Percentiles rank a stretch among this genome's conserved stretches.
Evolutionary conservation across 306 rosid species (phyloP).

Genomic region (Trifolium fragiferum): DNA sequence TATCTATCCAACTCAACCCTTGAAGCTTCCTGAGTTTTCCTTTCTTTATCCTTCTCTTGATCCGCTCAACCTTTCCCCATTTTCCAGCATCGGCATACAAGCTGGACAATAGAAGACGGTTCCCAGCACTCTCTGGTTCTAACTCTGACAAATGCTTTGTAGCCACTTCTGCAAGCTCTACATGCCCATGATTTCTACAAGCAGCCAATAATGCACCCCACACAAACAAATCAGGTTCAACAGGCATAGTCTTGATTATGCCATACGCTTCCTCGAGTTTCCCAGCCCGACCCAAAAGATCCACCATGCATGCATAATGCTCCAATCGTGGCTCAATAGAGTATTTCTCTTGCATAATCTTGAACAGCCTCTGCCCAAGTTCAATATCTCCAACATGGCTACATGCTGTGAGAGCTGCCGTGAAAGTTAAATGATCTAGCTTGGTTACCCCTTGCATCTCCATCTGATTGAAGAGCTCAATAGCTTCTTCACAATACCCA

Average conservation of each 20-base stretch:
- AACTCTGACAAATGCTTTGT: constrained; percentile 67
- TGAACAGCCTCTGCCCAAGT: constrained; percentile 67
- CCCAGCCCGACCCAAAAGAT: constrained; percentile 80
- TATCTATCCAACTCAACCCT: constrained; percentile 89
- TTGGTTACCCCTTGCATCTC: constrained; percentile 56
- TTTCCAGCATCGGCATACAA: constrained; percentile 76
- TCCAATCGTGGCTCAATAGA: constrained; percentile 70
- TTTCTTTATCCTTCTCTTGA: constrained; percentile 70
- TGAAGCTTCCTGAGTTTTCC: constrained; percentile 63
- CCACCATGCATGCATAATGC: constrained; percentile 89
- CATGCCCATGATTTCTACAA: constrained; percentile 72
- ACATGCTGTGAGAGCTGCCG: constrained; percentile 77
- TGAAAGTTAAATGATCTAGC: constrained; percentile 74
- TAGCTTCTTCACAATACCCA: constrained; percentile 70
- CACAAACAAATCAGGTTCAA: constrained; percentile 79
- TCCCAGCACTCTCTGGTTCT: constrained; percentile 82
- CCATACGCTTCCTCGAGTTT: constrained; percentile 62
- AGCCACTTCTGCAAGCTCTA: constrained; percentile 79
- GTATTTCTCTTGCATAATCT: constrained; percentile 68
- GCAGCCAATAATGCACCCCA: constrained; percentile 95
- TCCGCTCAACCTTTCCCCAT: constrained; percentile 73
- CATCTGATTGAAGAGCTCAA: constrained; percentile 74
- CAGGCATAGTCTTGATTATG: constrained; percentile 71
- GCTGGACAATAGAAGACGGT: constrained; percentile 66
- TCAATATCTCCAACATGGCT: constrained; percentile 74